Evolutionary conservation across 257 asterid genomes (phyloP), one percentile per base, ranked within the genome.

Genomic region (Eustoma russellianum): DNA sequence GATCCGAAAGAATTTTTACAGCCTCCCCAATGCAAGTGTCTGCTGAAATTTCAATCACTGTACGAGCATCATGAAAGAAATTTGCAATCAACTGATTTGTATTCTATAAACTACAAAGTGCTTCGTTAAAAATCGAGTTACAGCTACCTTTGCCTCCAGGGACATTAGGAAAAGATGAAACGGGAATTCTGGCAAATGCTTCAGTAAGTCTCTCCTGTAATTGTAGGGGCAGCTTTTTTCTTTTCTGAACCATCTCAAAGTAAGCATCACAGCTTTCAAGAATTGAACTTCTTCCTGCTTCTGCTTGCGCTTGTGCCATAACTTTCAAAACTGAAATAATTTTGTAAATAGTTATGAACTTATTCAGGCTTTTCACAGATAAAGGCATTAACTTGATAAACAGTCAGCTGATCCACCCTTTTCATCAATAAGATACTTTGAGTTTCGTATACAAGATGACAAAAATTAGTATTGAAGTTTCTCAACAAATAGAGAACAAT

Each of bases 121-220:
- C 16, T 17, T 13, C 38, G 11, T 6, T 5, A 5, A 7, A 51
- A 24, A 47, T 43, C 10, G 13, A 10, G 33, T 17, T 6, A 11
- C 40, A 9, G 3, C 48, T 43, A 86, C 97, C 93, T 78, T 78
- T 87, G 64, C 96, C 95, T 15, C 96, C 93, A 5, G 85, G 94
- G 57, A 91, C 89, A 60, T 68, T 72, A 1, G 96, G 96, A 70
- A 91, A 91, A 33, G 87, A 68, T 10, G 94, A 80, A 66, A 80
- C 96, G 0, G 83, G 94, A 48, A 86, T 78, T 52, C 62, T 68
- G 0, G 89, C 74, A 44, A 91, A 91, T 44, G 98, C 82, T 9
- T 68, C 44, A 0, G 96, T 86, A 3, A 86, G 77, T 38, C 79
- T 61, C 44, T 86, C 85, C 77, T 82, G 95, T 47, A 90, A 64